phyloP scores from a whole-genome alignment of 768 basidiomycete genomes.

The Favolaschia claudopus region DNA sequence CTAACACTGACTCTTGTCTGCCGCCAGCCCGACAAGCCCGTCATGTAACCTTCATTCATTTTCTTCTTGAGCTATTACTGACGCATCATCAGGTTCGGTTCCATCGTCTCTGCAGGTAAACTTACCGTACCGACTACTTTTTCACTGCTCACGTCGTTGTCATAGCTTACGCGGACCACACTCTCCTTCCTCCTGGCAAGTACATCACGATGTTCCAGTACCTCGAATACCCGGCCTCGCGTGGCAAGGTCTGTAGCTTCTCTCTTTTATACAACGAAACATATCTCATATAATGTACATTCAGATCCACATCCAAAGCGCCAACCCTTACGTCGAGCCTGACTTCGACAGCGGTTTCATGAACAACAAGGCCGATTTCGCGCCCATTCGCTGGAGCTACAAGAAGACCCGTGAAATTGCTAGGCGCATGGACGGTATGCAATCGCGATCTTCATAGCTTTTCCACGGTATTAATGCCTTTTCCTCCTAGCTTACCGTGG shows the following conservation, averaged over 20 bases:
- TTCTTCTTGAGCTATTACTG: not conserved
- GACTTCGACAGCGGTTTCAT: conserved; percentile 80
- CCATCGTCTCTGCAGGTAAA: conserved; percentile 69
- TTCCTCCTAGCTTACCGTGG: conserved; percentile 65
- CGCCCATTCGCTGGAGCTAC: conserved; percentile 79
- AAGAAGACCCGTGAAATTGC: conserved; percentile 79
- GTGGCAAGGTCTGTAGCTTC: conserved; percentile 61
- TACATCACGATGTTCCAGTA: conserved; percentile 82
- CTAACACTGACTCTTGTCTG: not conserved
- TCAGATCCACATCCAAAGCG: conserved; percentile 68
- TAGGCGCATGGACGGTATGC: conserved; percentile 71
- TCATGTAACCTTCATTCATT: conserved; percentile 54
- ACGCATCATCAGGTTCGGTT: conserved; percentile 60
- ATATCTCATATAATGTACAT: not conserved
- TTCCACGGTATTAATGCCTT: not conserved
- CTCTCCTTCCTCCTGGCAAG: conserved; percentile 74
- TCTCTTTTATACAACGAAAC: not conserved
- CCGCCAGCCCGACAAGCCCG: conserved; percentile 69
- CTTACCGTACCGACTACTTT: not conserved
- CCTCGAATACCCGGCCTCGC: conserved; percentile 77
- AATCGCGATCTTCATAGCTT: not conserved
- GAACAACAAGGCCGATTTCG: conserved; percentile 81
- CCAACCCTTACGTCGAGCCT: conserved; percentile 69
- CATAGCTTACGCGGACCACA: conserved; percentile 72
- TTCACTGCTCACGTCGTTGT: not conserved